phyloP scores from a whole-genome alignment of 306 rosid species.

The Rosa rugosa region DNA sequence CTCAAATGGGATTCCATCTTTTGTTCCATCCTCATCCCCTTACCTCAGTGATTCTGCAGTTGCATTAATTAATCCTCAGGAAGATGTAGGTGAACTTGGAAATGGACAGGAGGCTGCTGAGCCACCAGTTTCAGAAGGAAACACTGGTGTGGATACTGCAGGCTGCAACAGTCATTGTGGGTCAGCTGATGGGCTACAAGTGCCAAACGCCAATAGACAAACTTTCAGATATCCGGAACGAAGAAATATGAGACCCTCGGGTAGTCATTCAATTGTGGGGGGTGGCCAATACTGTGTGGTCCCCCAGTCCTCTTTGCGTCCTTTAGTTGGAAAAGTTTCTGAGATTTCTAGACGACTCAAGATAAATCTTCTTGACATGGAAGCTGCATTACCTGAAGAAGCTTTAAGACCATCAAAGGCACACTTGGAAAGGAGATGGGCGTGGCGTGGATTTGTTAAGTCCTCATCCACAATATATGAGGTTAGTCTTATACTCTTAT shows the following conservation, averaged over 20 bases:
- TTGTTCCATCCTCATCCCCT: constrained; percentile 55
- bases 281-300: constrained; percentile 67
- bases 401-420: constrained; percentile 79
- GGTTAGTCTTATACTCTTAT: constrained; percentile 48
- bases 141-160: constrained; percentile 32
- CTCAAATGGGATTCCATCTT: constrained; percentile 65
- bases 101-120: constrained; percentile 41
- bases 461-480: constrained; percentile 80
- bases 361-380: constrained; percentile 86
- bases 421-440: constrained; percentile 67
- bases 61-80: constrained; percentile 37
- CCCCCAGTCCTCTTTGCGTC: constrained; percentile 77
- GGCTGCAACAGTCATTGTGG: constrained; percentile 37
- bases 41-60: constrained; percentile 49
- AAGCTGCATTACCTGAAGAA: constrained; percentile 77
- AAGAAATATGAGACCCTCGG: constrained; percentile 37
- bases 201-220: constrained; percentile 34
- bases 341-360: constrained; percentile 73
- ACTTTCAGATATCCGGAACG: constrained; percentile 42
- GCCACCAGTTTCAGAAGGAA: constrained; percentile 42
- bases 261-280: constrained; percentile 47
- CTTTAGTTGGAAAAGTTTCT: constrained; percentile 72
- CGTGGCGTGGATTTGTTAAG: constrained; percentile 93
- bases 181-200: constrained; percentile 36
- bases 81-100: constrained; percentile 34